Conservation (phyloP, 192 early-diverging fungal genomes). For the Coemansia furcata region DNA sequence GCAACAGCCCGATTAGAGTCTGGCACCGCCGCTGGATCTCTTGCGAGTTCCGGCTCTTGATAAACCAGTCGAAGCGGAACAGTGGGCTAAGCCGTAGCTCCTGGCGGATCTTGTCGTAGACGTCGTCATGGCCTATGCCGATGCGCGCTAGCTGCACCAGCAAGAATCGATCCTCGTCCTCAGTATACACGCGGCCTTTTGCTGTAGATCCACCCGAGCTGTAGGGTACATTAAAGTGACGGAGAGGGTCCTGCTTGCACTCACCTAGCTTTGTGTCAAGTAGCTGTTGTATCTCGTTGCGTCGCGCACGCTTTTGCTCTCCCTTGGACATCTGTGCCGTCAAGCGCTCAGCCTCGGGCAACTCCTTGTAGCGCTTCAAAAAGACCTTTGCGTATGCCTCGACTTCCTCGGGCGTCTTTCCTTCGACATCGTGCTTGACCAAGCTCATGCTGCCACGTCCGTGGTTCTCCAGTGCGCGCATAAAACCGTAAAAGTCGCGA, state of each 20-base stretch:
- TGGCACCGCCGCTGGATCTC: slow-evolving; percentile 84
- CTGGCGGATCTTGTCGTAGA: slow-evolving; percentile 87
- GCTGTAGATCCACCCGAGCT: slow-evolving; percentile 64
- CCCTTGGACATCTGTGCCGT: slow-evolving; percentile 86
- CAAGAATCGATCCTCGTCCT: slow-evolving; percentile 97
- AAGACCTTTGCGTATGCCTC: slow-evolving; percentile 82
- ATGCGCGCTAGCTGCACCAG: slow-evolving; percentile 84
- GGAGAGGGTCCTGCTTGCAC: slow-evolving; percentile 74
- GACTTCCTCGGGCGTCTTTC: slow-evolving; percentile 87
- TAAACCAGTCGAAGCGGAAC: slow-evolving; percentile 98
- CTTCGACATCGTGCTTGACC: slow-evolving; percentile 87
- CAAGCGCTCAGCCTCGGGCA: slow-evolving; percentile 84
- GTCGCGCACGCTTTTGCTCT: slow-evolving; percentile 74
- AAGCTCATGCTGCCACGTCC: slow-evolving; percentile 73
- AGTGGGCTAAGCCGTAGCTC: slow-evolving; percentile 78
- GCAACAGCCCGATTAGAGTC: slow-evolving; percentile 65
- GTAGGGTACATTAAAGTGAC: slow-evolving; percentile 88
- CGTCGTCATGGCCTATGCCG: slow-evolving; percentile 88
- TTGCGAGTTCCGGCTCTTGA: slow-evolving; percentile 87
- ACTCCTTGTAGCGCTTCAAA: slow-evolving; percentile 84
- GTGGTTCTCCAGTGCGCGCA: slow-evolving; percentile 81
- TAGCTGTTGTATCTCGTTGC: slow-evolving; percentile 79
- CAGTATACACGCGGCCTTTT: slow-evolving; percentile 84
- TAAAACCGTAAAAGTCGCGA: slow-evolving; percentile 83
- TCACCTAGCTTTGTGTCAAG: slow-evolving; percentile 71